Base-by-base conservation (phyloP, 768 basidiomycete species). In the Cystoderma amianthinum region DNA sequence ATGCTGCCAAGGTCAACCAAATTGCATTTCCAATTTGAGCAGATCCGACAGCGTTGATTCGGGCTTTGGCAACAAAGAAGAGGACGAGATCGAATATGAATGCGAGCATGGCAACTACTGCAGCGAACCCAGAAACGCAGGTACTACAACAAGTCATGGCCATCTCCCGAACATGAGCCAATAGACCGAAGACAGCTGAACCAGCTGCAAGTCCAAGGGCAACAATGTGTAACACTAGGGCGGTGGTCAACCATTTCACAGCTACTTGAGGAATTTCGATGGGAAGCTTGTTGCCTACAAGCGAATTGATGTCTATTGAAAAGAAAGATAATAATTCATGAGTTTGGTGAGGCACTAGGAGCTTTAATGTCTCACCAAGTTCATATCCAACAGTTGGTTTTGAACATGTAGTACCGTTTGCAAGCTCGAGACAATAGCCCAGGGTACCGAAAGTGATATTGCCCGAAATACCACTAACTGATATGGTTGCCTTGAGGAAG, bases 181-280 rank as follows among this genome's bases (percentile, higher is more conserved):
- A 74, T 13, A 94, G 73, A 30, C 92, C 93, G 48, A 95, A 87
- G 24, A 93, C 39, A 20, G 87, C 71, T 2, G 89, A 76, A 19
- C 76, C 67, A 11, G 74, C 83, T 6, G 90, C 77, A 24, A 85
- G 71, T 10, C 61, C 76, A 42, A 97, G 79, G 12, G 90, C 95
- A 43, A 92, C 80, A 45, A 96, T 80, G 57, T 98, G 94, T 12
- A 98, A 74, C 48, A 97, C 80, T 48, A 99, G 80, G 17, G 81
- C 82, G 54, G 95, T 95, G 7, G 96, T 98, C 56, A 97, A 68
- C 90, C 94, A 97, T 67, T 96, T 95, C 46, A 93, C 85, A 38
- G 82, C 74, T 4, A 90, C 77, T 42, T 79, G 67, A 1, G 93
- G 91, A 38, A 97, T 88, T 49, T 89, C 60, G 24, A 94, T 62